These are phyloP conservation scores for Hyphodiscus sp. DNA, from an alignment of 2,329 filamentous ascomycete species.

Conservation along the genomic window DNA sequence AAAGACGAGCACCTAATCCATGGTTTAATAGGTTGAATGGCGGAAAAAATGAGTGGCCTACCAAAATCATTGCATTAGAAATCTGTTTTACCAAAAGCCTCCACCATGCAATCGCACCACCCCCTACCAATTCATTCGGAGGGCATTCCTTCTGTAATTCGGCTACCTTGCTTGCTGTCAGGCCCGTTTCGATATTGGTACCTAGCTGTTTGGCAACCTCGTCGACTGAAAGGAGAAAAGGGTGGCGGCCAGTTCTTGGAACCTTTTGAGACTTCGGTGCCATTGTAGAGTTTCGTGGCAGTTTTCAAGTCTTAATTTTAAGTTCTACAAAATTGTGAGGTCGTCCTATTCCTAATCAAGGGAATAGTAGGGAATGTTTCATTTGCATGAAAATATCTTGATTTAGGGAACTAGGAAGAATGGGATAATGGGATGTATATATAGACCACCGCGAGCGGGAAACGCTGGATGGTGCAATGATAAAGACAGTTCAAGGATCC, in stretches of 20 bases:
- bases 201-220: conserved; percentile 57
- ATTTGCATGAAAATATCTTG: conserved; percentile 2
- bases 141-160: conserved; percentile 55
- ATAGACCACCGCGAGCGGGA: conserved; percentile 3
- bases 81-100: conserved; percentile 69
- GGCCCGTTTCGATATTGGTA: conserved; percentile 60
- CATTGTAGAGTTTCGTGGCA: conserved; percentile 9
- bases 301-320: background rate
- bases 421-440: conserved; percentile 4
- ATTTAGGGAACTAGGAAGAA: background rate
- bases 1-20: conserved; percentile 28
- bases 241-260: conserved; percentile 37
- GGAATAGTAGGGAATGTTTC: conserved; percentile 27
- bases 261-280: conserved; percentile 11
- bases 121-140: conserved; percentile 64
- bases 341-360: conserved; percentile 27
- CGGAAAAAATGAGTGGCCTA: conserved; percentile 32
- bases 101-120: conserved; percentile 59
- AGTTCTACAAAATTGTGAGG: background rate
- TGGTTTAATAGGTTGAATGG: background rate
- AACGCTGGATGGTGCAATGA: conserved; percentile 4
- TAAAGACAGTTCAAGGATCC: conserved; percentile 1
- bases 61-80: conserved; percentile 72
- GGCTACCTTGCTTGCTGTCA: conserved; percentile 53
- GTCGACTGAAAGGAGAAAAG: conserved; percentile 53